phyloP scores from a whole-genome alignment of 805 yeast species.

The Candida ovalis region DNA sequence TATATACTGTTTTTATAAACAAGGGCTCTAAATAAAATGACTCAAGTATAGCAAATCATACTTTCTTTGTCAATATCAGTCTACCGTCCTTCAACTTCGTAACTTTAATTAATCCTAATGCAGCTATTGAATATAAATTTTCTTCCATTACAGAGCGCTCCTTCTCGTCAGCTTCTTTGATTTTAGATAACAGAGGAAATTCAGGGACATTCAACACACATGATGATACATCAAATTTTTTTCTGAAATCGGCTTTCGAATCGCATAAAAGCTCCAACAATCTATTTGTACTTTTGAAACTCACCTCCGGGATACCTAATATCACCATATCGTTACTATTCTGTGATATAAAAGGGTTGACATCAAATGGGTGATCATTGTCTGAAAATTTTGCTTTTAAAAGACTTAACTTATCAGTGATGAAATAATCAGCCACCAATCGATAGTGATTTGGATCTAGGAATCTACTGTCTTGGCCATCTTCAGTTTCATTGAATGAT shows the following conservation, averaged over 20 bases:
- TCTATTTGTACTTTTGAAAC: conserved; percentile 8
- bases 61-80: conserved; percentile 14
- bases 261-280: conserved; percentile 11
- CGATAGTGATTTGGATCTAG: conserved; percentile 21
- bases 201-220: conserved; percentile 22
- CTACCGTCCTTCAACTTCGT: conserved; percentile 15
- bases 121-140: conserved; percentile 23
- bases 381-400: conserved; percentile 5
- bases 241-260: not conserved
- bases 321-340: conserved; percentile 5
- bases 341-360: not conserved
- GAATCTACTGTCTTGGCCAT: not conserved
- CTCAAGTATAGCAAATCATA: not conserved
- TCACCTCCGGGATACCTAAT: conserved; percentile 15
- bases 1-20: too few relatives aligned
- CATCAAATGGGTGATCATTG: not conserved
- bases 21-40: too few relatives aligned
- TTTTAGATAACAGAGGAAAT: conserved; percentile 20
- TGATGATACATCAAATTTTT: conserved; percentile 11
- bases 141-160: conserved; percentile 10
- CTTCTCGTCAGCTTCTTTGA: conserved; percentile 5
- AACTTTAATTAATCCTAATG: conserved; percentile 24
- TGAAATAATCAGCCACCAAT: conserved; percentile 19
- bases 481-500: conserved; percentile 7
- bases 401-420: conserved; percentile 8